Base-by-base conservation (phyloP, 2,329 filamentous ascomycete genomes). In the Fusarium torulosum region DNA sequence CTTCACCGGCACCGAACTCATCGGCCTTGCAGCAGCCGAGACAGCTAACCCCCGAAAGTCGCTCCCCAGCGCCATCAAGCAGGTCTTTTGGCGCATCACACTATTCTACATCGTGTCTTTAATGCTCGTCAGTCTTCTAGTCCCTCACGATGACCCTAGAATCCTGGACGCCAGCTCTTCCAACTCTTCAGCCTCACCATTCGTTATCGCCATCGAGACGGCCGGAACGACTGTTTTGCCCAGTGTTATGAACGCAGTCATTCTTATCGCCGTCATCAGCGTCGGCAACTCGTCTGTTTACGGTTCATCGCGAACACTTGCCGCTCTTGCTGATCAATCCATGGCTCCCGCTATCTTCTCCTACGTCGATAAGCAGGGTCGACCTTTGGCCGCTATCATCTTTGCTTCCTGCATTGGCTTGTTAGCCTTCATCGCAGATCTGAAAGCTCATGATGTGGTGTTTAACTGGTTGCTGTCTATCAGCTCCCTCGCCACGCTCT, bases 201-300 rank as follows among this genome's bases (percentile, higher is more conserved):
- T 97, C 75, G 94, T 97, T 72, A 94, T 97, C 70, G 93, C 94
- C 65, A 96, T 97, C 73, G 83, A 91, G 67, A 91, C 92, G 59
- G 93, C 94, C 3, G 90, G 92, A n/a, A 96, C 97, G 70, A 81
- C 86, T 27, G 89, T 90, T 4, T 85, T 97, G 6, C 92, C 93
- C 1, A 94, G 91, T 2, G 86, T 97, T 51, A 96, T 97, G 91
- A 97, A 98, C 78, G 89, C 88, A 17, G 93, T 97, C 55, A 97
- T 97, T 76, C 88, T 97, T 74, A 96, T 97, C 66, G 91, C 94
- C 14, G 94, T 97, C 15, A 82, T 97, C 20, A 96, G 93, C 1
- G 94, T 97, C 55, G 94, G 93, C 54, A 97, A 97, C 78, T 95
- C 92, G 3, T 90, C 94, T 58, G 90, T 97, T 58, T 98, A 96